phyloP scores from a whole-genome alignment of 1,284 basidiomycete species.

The Microbotryum scabiosae region DNA sequence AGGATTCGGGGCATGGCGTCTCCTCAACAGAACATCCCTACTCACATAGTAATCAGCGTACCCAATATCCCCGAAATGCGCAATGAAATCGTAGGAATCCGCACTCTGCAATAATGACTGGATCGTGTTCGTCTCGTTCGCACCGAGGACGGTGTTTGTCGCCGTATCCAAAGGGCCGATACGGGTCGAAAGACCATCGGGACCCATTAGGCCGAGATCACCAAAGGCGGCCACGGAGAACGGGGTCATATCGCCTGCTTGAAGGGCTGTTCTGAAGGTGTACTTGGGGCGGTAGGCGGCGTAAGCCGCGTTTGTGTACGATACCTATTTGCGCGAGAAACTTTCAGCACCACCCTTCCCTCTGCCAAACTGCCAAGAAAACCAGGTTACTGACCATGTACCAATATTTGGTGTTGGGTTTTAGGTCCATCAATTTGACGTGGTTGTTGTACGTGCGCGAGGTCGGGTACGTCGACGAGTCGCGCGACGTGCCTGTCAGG shows the following conservation, averaged over 20 bases:
- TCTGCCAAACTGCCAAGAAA: no score
- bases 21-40: no score
- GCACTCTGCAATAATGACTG: conserved; percentile 31
- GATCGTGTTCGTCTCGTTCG: conserved; percentile 36
- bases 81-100: conserved; percentile 33
- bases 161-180: conserved; percentile 28
- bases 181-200: conserved; percentile 32
- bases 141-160: conserved; percentile 20
- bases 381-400: conserved; percentile 7
- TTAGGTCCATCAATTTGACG: conserved; percentile 19
- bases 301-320: conserved; percentile 16
- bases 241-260: conserved; percentile 26
- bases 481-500: neutral
- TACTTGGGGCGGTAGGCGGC: conserved; percentile 19
- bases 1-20: no score
- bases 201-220: conserved; percentile 37
- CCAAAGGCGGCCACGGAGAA: conserved; percentile 31
- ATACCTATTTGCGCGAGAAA: neutral
- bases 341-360: no score
- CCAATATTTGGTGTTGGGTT: conserved; percentile 26
- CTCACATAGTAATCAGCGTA: conserved; percentile 34
- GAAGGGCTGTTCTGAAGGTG: conserved; percentile 27
- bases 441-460: conserved; percentile 29
- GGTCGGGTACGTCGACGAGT: conserved; percentile 26
- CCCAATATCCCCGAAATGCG: conserved; percentile 34